Evolutionary conservation across 176 grass and related monocot species (phyloP), one percentile per base, ranked within the genome.

Genomic region (Hyparrhenia diplandra): DNA sequence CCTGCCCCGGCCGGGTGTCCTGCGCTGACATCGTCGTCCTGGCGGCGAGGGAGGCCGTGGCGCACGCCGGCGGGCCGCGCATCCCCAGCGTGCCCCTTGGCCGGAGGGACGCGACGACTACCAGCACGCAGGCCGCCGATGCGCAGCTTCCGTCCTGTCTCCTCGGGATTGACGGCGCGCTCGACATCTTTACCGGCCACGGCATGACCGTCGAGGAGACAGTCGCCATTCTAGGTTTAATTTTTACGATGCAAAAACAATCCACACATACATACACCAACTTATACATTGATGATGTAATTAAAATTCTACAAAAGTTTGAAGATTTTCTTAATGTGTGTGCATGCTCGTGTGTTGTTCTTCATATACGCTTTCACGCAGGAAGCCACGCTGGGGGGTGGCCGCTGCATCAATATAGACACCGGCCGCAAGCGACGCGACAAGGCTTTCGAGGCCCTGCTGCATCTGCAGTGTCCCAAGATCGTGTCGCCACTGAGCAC

Each of bases 21-120:
- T 77, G 74, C 36, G 74, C 74, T 24, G 74, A 77, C 74, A 43
- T 77, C 57, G 37, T 77, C 57, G 74, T 77, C 74, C 74, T 77
- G 8, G 74, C 11, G 4, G 74, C 74, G 14, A 63, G 57, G 35
- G 57, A 41, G 36, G 74, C 74, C 57, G 74, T 77, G 24, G 55
- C 57, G 36, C 74, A 43, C 57, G 3, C 74, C 57, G 57, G 74
- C 23, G 74, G 74, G 0, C 74, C 74, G 8, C 55, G 23, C 74
- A 12, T 77, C 9, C 0, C 24, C 55, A 4, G 35, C 36, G 74
- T 77, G 1, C 74, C 74, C 0, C 57, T 77, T 7, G 74, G 57
- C 14, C 74, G 74, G 24, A 41, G 55, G 36, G 74, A 77, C 57
- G 36, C 36, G 8, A 63, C 16, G 8, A 10, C 57, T 23, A 39